These are phyloP conservation scores for Eucalyptus leucophloia DNA, from an alignment of 345 rosid genomes.

Conservation along the genomic window DNA sequence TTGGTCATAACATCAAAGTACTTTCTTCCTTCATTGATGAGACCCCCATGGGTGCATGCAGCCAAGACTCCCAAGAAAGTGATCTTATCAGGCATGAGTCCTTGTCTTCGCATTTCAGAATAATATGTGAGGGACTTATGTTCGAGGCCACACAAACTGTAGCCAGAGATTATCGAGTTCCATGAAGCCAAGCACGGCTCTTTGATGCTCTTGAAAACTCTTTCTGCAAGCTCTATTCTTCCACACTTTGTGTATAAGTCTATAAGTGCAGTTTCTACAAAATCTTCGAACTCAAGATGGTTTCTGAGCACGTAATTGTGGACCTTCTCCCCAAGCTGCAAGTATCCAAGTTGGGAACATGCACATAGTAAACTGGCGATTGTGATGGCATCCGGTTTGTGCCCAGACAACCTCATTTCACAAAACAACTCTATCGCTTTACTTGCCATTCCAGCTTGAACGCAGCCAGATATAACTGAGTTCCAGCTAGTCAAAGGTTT, in stretches of 20 bases:
- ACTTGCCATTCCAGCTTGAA: constrained; percentile 48
- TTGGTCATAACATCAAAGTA: constrained; percentile 44
- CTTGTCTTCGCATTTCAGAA: constrained; percentile 27
- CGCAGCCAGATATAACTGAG: constrained; percentile 69
- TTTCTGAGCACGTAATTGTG: constrained; percentile 48
- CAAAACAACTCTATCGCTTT: constrained; percentile 38
- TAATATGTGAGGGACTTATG: constrained; percentile 37
- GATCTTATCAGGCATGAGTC: constrained; percentile 54
- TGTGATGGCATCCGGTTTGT: constrained; percentile 46
- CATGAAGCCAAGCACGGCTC: constrained; percentile 57
- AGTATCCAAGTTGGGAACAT: constrained; percentile 59
- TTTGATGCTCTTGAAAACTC: constrained; percentile 34
- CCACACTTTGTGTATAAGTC: constrained; percentile 87
- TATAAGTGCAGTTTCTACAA: constrained; percentile 67
- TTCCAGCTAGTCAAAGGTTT: constrained; percentile 65
- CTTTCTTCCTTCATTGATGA: constrained; percentile 49
- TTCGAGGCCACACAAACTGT: constrained; percentile 54
- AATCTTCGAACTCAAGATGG: constrained; percentile 36
- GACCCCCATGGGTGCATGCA: constrained; percentile 64
- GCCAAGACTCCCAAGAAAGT: constrained; percentile 70
- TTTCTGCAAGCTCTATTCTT: constrained; percentile 35
- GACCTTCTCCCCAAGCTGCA: constrained; percentile 49
- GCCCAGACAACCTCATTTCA: constrained; percentile 43
- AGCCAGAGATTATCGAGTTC: constrained; percentile 73
- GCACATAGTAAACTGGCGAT: constrained; percentile 53